Evolutionary conservation across 441 rosid species (phyloP).

Genomic region (Brassica hybrid): DNA sequence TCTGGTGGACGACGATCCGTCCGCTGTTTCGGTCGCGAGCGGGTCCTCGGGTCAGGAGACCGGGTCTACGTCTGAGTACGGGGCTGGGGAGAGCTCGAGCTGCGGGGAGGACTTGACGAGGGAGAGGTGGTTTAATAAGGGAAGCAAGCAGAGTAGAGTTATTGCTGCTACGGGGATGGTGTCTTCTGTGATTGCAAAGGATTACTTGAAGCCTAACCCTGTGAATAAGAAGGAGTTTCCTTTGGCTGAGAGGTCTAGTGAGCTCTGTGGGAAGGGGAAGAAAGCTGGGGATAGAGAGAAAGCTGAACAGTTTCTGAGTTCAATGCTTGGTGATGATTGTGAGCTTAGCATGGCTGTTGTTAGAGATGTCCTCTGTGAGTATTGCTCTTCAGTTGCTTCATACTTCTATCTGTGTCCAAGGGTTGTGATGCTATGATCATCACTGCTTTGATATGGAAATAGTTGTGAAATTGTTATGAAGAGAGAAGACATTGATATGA

Average conservation of each 20-base stretch:
- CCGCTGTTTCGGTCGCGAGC: slow-evolving; percentile 50
- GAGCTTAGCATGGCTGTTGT: slow-evolving; percentile 80
- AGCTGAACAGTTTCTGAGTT: slow-evolving; percentile 71
- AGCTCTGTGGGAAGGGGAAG: slow-evolving; percentile 29
- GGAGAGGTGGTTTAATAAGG: slow-evolving; percentile 42
- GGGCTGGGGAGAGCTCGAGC: slow-evolving; percentile 48
- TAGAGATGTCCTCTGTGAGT: slow-evolving; percentile 85
- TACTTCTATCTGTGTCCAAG: too few relatives aligned
- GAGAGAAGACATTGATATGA: slow-evolving; percentile 24
- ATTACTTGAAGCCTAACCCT: slow-evolving; percentile 59
- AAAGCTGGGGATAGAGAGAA: slow-evolving; percentile 53
- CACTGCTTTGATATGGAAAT: too few relatives aligned
- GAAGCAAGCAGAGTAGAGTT: slow-evolving; percentile 59
- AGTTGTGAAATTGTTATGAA: too few relatives aligned
- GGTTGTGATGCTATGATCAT: too few relatives aligned
- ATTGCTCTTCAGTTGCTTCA: neutral
- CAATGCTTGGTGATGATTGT: slow-evolving; percentile 81
- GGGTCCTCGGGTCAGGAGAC: slow-evolving; percentile 47
- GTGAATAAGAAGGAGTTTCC: slow-evolving; percentile 38
- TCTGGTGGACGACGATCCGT: slow-evolving; percentile 55
- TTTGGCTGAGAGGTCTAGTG: slow-evolving; percentile 36
- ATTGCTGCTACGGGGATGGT: slow-evolving; percentile 85
- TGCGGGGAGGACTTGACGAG: slow-evolving; percentile 45
- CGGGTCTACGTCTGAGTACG: slow-evolving; percentile 49
- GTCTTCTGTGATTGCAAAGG: slow-evolving; percentile 79